Percentiles rank a stretch among this genome's conserved stretches.
phyloP scores from a whole-genome alignment of 164 flowering plant species.

The Cinnamomum chago region DNA sequence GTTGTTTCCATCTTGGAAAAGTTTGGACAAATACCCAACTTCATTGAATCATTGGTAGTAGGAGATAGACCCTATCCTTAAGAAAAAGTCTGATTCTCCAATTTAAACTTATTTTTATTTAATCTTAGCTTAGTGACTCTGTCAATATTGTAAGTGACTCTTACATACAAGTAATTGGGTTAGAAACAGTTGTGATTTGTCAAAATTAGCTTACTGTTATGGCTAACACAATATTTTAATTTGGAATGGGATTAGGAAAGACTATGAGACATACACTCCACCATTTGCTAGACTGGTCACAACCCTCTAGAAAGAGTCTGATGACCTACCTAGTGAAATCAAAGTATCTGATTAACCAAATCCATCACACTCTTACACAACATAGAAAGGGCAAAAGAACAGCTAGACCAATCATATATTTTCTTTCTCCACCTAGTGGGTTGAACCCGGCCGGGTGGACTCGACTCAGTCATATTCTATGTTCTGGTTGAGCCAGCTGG shows the following conservation, averaged over 20 bases:
- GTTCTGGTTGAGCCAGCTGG: no score
- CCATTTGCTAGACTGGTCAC: neutral
- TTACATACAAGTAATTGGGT: neutral
- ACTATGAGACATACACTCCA: neutral
- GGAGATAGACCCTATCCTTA: no score
- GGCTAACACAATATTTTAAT: neutral
- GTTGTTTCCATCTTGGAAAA: no score
- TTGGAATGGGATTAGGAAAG: neutral
- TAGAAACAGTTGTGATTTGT: neutral
- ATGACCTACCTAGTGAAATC: neutral
- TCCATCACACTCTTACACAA: neutral
- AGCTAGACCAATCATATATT: no score
- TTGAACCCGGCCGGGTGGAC: no score
- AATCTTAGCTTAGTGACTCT: no score
- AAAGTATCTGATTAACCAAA: neutral
- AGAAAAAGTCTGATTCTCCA: neutral
- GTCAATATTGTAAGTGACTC: neutral
- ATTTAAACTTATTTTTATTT: neutral
- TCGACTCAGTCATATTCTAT: no score
- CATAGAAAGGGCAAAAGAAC: no score
- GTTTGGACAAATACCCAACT: neutral
- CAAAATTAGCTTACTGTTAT: neutral
- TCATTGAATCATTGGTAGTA: neutral
- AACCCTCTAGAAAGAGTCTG: neutral
- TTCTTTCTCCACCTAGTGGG: no score